These are phyloP conservation scores for Dendrostoma leiphaemia DNA, from an alignment of 2,329 filamentous ascomycete species.

Conservation along the genomic window DNA sequence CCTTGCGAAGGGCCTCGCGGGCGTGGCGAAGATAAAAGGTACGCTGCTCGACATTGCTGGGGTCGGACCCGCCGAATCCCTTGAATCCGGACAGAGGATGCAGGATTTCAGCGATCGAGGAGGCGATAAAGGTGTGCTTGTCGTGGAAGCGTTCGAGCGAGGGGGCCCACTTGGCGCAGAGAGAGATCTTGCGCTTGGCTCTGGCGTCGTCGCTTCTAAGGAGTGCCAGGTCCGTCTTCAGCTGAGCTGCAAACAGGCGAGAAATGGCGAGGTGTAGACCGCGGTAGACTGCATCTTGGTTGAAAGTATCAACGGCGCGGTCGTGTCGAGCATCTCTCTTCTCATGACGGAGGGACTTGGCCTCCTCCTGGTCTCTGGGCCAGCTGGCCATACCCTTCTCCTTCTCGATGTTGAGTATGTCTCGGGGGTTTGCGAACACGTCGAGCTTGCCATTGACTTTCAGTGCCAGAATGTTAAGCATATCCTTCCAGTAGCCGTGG, in stretches of 20 bases:
- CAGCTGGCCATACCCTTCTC: constrained; percentile 19
- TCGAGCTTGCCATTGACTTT: constrained; percentile 46
- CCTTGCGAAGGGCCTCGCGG: constrained; percentile 51
- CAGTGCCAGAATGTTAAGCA: constrained; percentile 55
- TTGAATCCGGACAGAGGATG: constrained; percentile 36
- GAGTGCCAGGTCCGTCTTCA: constrained; percentile 43
- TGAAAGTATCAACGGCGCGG: constrained; percentile 36
- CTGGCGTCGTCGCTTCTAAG: constrained; percentile 38
- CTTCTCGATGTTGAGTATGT: constrained; percentile 39
- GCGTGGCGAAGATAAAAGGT: constrained; percentile 52
- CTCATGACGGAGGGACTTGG: constrained; percentile 26
- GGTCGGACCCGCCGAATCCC: constrained; percentile 30
- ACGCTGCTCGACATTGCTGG: constrained; percentile 31
- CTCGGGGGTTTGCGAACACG: constrained; percentile 35
- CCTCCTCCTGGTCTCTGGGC: constrained; percentile 22
- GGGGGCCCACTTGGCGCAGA: constrained; percentile 62
- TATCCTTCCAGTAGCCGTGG: constrained; percentile 63
- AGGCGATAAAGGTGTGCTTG: constrained; percentile 55
- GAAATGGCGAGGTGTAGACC: constrained; percentile 52
- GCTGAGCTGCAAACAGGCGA: constrained; percentile 55
- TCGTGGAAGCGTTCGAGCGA: constrained; percentile 54
- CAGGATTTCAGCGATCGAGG: constrained; percentile 55
- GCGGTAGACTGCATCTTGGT: constrained; percentile 44
- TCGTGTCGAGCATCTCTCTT: constrained; percentile 39
- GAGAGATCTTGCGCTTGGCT: constrained; percentile 45